Evolutionary conservation across 1,139 yeast genomes (phyloP), one percentile per base, ranked within the genome.

Genomic region (Sugiyamaella neomexicana): DNA sequence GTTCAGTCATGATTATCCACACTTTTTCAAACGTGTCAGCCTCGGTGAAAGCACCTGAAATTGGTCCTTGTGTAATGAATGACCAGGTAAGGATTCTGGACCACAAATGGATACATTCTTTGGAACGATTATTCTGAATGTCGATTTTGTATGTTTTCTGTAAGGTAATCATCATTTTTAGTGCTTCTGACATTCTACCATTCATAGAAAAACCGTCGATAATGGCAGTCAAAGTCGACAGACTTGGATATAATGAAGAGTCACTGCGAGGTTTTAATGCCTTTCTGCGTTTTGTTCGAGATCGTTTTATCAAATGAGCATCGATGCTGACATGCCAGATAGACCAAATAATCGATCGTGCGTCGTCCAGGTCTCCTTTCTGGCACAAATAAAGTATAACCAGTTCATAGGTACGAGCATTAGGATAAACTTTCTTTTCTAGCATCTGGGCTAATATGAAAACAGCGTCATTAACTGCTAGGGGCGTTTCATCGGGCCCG

Each of bases 401-500:
- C 16, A 68, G 61, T 52, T 70, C 72, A 50, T 63, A 68, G 0
- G 75, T 65, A 15, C 67, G 60, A 15, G 64, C 53, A 50, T 70
- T 62, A 5, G 71, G 67, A 16, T 61, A 52, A 2, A 66, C 58
- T 2, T 68, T 68, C n/a, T 55, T 55, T 31, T 60, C 59, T 67
- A 71, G 67, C 70, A 71, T 70, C n/a, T 58, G 56, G 43, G 55
- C 60, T 25, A 70, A 56, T 27, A 71, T 54, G n/a, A 60, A 58
- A 1, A 64, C 46, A 3, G 70, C 63, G 34, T 65, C 65, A 29
- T 62, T 60, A 2, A 53, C 49, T 2, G 55, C 58, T 2, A 55
- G 55, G 1, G 66, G 68, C 39, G 50, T 44, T 12, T 45, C 38
- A 23, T 45, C 51, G 10, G 47, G 43, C 5, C 29, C 32, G 29